A percentile compares a stretch with the other conserved stretches of the same genome.
Conservation (phyloP, 495 filamentous ascomycete genomes). For the Staphylotrichum tortipilum region DNA sequence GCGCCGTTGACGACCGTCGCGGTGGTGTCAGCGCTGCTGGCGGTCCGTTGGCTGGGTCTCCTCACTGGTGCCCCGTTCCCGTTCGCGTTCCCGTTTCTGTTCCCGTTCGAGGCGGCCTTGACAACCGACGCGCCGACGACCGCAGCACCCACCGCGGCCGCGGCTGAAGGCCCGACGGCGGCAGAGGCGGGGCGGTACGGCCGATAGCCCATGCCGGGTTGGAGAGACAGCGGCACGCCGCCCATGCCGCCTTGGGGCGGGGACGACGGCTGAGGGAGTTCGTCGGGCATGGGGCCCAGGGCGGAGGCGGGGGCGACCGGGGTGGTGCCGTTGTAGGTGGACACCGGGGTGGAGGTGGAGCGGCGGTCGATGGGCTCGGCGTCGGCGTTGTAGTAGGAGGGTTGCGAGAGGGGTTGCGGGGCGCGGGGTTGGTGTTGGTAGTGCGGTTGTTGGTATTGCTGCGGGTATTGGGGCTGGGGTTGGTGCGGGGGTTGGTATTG, state of each 20-base stretch:
- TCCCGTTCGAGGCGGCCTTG: too few relatives aligned
- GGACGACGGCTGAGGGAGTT: neutral
- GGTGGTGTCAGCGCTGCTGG: too few relatives aligned
- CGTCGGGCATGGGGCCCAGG: constrained; percentile 1
- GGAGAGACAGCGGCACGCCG: constrained; percentile 10
- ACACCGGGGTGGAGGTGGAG: constrained; percentile 5
- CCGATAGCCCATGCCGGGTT: constrained; percentile 11
- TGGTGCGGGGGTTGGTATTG: constrained; percentile 5
- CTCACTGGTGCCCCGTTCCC: too few relatives aligned
- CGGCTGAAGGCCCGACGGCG: neutral
- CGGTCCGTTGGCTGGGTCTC: too few relatives aligned
- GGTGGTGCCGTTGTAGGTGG: constrained; percentile 2
- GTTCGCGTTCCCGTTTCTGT: too few relatives aligned
- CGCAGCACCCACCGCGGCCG: too few relatives aligned
- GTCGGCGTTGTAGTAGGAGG: neutral
- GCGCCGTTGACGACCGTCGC: too few relatives aligned
- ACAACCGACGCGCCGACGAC: too few relatives aligned
- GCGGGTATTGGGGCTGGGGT: neutral
- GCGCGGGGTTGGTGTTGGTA: neutral
- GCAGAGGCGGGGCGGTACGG: neutral
- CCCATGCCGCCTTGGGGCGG: neutral
- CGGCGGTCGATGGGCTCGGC: neutral
- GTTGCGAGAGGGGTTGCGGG: neutral
- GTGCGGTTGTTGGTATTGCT: neutral
- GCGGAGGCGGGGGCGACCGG: constrained; percentile 10